A percentile compares a stretch with the other conserved stretches of the same genome.
Conservation (phyloP, 768 basidiomycete genomes). For the Suillus sp. region DNA sequence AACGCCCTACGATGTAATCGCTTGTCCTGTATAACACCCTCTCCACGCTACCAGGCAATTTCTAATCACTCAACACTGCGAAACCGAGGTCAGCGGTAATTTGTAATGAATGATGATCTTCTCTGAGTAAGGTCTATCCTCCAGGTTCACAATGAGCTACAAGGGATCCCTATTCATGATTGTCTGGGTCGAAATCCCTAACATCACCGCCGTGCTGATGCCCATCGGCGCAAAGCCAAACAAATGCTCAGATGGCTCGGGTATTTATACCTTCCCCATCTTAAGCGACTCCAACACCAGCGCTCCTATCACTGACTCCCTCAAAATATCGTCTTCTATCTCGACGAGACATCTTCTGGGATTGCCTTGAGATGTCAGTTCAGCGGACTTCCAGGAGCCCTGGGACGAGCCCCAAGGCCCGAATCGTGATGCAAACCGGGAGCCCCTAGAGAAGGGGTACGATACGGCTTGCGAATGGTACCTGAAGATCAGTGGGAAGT, state of each 20-base stretch:
- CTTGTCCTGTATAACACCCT: constrained; percentile 41
- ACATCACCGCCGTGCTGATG: constrained; percentile 40
- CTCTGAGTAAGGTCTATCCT: not conserved
- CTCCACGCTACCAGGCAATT: constrained; percentile 30
- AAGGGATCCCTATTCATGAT: constrained; percentile 45
- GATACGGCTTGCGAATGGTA: constrained; percentile 23
- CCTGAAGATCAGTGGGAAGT: constrained; percentile 21
- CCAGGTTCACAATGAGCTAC: constrained; percentile 33
- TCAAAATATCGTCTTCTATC: constrained; percentile 35
- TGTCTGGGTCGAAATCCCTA: constrained; percentile 51
- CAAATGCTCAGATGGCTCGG: constrained; percentile 20
- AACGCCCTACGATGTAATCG: constrained; percentile 21
- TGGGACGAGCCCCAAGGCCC: too few species aligned
- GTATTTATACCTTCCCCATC: constrained; percentile 36
- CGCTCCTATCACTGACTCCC: constrained; percentile 31
- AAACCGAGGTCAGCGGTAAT: constrained; percentile 36
- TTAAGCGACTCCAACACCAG: constrained; percentile 34
- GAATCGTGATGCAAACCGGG: too few species aligned
- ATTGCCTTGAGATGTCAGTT: constrained; percentile 33
- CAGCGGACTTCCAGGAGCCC: too few species aligned
- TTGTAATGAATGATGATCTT: not conserved
- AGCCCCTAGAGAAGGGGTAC: constrained; percentile 17
- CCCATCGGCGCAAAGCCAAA: constrained; percentile 36
- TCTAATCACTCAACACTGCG: constrained; percentile 40
- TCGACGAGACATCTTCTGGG: constrained; percentile 35